Evolutionary conservation across 495 filamentous ascomycete genomes (phyloP).

Genomic region (Lentithecium fluviatile): DNA sequence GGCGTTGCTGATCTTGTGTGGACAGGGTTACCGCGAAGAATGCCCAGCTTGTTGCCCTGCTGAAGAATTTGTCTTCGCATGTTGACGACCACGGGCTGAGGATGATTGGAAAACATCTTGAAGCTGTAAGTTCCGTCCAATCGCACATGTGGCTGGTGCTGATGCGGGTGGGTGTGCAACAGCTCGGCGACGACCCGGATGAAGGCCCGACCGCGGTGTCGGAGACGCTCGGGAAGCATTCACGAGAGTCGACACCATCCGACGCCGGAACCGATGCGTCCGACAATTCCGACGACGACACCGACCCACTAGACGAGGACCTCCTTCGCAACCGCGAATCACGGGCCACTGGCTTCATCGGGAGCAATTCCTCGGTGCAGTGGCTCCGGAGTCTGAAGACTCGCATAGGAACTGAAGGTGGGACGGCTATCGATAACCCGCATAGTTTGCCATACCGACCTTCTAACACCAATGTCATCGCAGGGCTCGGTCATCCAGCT

Average conservation of each 20-base stretch:
- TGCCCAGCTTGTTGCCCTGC: too few relatives aligned
- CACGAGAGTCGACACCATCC: neutral
- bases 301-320: conserved; percentile 11
- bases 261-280: neutral
- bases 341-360: conserved; percentile 13
- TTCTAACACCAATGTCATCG: neutral
- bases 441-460: neutral
- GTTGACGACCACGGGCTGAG: too few relatives aligned
- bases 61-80: too few relatives aligned
- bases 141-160: too few relatives aligned
- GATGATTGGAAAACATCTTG: too few relatives aligned
- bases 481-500: neutral
- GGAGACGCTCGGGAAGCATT: neutral
- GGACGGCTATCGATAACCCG: neutral
- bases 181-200: too few relatives aligned
- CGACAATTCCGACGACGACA: too few relatives aligned
- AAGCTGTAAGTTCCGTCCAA: too few relatives aligned
- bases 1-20: too few relatives aligned
- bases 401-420: neutral
- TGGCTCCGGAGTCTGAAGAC: conserved; percentile 12
- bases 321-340: conserved; percentile 13
- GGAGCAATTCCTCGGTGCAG: conserved; percentile 9
- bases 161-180: too few relatives aligned
- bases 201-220: neutral
- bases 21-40: too few relatives aligned